Evolutionary conservation across 805 yeast genomes (phyloP), one percentile per base, ranked within the genome.

Genomic region (Saccharomycopsis vini): DNA sequence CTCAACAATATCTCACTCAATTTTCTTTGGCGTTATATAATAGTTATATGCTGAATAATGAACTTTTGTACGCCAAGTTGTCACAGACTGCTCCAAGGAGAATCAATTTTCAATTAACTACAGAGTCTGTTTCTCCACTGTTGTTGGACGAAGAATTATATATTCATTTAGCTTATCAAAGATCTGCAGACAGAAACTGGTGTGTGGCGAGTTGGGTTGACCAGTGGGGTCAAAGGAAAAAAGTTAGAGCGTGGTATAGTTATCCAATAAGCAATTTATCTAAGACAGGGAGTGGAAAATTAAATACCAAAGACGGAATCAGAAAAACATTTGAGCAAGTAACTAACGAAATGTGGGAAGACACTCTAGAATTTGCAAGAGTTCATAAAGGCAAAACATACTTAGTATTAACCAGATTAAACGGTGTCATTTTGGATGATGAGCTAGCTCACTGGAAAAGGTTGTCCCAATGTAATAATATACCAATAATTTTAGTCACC

Each of bases 121-220:
- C 61, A 45, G 49, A 59, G 3, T 56, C 66, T 2, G 53, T 62
- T 22, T 61, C 65, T 2, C 54, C 62, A 15, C 57, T 59, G 23
- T 56, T 78, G 5, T 58, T 72, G 36, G 64, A 70, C n/a, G 83
- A 81, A 47, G 95, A 88, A 54, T 68, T 84, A 1, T 84, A 77
- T 53, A 66, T 90, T 19, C 97, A 92, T 57, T 68, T 92, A 9
- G 87, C 95, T 1, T 90, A 89, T 54, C 86, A 87, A 24, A 61
- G 95, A 42, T 81, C 95, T 0, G 67, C 74, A 3, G 95, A 89
- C 58, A 78, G 77, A 48, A 77, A 75, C 43, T 90, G 96, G 95
- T 69, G 87, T 36, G 76, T 79, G 19, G 94, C 86, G 0, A 81
- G 94, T 0, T 87, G 97, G 94, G 71, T 92, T 0, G 95, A 90